Conservation (phyloP, 805 yeast genomes). For the Pichia paraexigua region DNA sequence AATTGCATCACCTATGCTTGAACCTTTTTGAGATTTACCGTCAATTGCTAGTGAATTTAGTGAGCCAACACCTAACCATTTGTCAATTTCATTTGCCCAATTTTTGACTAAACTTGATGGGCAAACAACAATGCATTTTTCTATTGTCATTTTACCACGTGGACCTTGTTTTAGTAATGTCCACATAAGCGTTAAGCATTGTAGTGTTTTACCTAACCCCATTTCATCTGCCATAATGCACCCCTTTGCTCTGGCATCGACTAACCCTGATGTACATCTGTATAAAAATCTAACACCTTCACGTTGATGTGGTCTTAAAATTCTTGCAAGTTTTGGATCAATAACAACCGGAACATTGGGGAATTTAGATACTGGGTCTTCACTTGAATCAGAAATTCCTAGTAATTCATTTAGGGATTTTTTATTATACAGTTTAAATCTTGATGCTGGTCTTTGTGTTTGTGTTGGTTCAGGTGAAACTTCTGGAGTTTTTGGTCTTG, state of each 20-base stretch:
- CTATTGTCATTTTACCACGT: conserved; percentile 71
- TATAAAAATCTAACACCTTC: conserved; percentile 91
- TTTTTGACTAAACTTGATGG: conserved; percentile 90
- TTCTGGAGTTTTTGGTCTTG: conserved; percentile 9
- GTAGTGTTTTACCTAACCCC: conserved; percentile 91
- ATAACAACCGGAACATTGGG: conserved; percentile 94
- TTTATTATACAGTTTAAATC: conserved; percentile 39
- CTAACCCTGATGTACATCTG: conserved; percentile 82
- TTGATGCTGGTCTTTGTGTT: conserved; percentile 17
- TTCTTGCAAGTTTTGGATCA: conserved; percentile 79
- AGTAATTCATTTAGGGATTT: conserved; percentile 72
- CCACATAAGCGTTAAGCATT: conserved; percentile 89
- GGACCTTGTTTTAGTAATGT: conserved; percentile 86
- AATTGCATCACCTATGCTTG: conserved; percentile 60
- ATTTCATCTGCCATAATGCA: conserved; percentile 99
- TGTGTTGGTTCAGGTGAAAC: conserved; percentile 1
- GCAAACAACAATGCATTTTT: conserved; percentile 87
- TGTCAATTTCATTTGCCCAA: conserved; percentile 94
- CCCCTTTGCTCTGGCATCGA: conserved; percentile 79
- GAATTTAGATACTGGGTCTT: conserved; percentile 38
- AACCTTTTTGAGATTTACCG: conserved; percentile 72
- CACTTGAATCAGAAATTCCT: conserved; percentile 55
- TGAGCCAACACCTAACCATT: conserved; percentile 94
- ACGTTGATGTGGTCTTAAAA: conserved; percentile 90
- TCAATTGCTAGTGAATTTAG: conserved; percentile 85